Evolutionary conservation across 176 grass and related monocot species (phyloP), one percentile per base, ranked within the genome.

Genomic region (Avena atlantica): DNA sequence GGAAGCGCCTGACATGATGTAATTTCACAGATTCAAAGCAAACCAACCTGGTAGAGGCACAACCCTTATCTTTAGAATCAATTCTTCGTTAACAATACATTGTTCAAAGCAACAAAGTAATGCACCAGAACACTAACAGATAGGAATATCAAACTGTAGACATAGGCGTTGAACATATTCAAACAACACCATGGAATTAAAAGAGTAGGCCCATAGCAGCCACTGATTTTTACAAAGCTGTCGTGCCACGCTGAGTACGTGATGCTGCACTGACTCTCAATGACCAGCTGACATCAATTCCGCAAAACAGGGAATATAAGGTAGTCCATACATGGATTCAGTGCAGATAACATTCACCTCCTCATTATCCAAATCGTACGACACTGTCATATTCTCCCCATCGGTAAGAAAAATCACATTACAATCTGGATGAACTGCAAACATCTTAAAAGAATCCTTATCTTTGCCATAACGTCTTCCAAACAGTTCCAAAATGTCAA

Each of bases 231-330:
- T 45, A 23, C 70, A 48, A 21, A 73, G 19, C 40, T 23, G 42
- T 14, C 20, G 9, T 3, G 19, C 42, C 42, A 47, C 44, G 36
- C 36, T 20, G 17, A 70, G 8, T 19, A 70, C 4, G 9, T 47
- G 68, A 40, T 72, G 40, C 19, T 12, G 37, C 40, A 23, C 11
- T 34, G 9, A 73, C 12, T 48, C 20, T 73, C 20, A 72, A 21
- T 72, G 69, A 12, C 4, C 9, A 47, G 19, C 69, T 12, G 40
- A 72, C 10, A 2, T 20, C 40, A 83, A 48, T 83, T 90, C 79
- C 73, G 82, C 71, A 48, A 73, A 73, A 73, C 70, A 73, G 4
- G 70, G 70, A 73, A 6, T 14, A 73, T 73, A 73, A 73, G 70
- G 70, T n/a, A 23, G 36, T 5, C 64, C 64, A 8, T 67, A 0